A percentile compares a stretch with the other conserved stretches of the same genome.
phyloP scores from a whole-genome alignment of 345 rosid species.

The Nasturtium officinale region DNA sequence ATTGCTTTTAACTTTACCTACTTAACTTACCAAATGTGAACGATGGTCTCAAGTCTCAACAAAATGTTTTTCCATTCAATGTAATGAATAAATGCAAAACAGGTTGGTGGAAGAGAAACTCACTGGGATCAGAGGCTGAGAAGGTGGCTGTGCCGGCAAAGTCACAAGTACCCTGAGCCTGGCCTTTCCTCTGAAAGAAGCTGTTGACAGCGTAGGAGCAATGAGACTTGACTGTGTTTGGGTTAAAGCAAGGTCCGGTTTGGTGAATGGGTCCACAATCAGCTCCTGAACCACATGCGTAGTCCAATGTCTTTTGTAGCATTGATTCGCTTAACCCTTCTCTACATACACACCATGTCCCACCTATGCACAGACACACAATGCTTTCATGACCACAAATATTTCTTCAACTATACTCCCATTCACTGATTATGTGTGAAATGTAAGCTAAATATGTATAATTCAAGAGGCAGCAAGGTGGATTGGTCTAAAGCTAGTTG shows the following conservation, averaged over 20 bases:
- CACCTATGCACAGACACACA: conserved; percentile 45
- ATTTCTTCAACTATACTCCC: not conserved
- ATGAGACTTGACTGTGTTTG: conserved; percentile 76
- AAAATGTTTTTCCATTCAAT: not conserved
- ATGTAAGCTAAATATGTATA: conserved; percentile 14
- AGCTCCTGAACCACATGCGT: conserved; percentile 96
- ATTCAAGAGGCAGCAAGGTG: conserved; percentile 23
- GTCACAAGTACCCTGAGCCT: conserved; percentile 78
- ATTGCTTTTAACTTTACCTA: conserved; percentile 10
- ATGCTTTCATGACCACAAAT: not conserved
- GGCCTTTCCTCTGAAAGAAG: conserved; percentile 78
- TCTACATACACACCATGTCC: conserved; percentile 89
- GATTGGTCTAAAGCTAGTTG: conserved; percentile 1
- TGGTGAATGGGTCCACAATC: conserved; percentile 77
- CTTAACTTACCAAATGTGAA: conserved; percentile 19
- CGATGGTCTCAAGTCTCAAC: conserved; percentile 13
- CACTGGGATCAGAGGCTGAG: conserved; percentile 67
- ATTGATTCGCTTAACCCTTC: conserved; percentile 51
- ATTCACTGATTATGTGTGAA: conserved; percentile 4
- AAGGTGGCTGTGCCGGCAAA: conserved; percentile 70
- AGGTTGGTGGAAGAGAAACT: conserved; percentile 13
- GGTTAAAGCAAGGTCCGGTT: conserved; percentile 65
- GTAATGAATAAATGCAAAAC: not conserved
- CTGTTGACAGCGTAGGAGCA: conserved; percentile 92
- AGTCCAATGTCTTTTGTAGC: conserved; percentile 84